phyloP scores from a whole-genome alignment of 2,329 filamentous ascomycete genomes.

The Alternaria ethzedia region DNA sequence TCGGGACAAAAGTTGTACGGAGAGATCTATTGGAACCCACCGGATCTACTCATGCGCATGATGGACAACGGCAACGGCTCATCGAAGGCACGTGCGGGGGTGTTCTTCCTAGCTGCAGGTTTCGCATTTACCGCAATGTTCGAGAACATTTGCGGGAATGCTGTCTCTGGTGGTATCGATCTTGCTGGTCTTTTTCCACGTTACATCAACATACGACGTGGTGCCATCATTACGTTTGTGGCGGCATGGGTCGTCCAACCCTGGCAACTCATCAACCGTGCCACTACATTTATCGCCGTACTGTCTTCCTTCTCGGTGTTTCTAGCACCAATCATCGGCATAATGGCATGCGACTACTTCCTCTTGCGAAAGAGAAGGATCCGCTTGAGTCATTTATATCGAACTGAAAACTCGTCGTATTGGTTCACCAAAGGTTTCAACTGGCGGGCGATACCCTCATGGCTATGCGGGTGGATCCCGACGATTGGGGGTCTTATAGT shows the following conservation, averaged over 20 bases:
- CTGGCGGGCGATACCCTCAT: constrained; percentile 52
- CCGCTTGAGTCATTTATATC: constrained; percentile 48
- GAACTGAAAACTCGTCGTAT: constrained; percentile 46
- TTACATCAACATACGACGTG: constrained; percentile 45
- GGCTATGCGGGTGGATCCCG: constrained; percentile 54
- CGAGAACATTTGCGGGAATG: constrained; percentile 49
- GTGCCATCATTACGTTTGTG: constrained; percentile 45
- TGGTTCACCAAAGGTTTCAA: constrained; percentile 55
- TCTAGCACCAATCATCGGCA: constrained; percentile 48
- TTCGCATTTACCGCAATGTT: constrained; percentile 50
- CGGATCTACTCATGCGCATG: constrained; percentile 54
- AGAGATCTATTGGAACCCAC: constrained; percentile 51
- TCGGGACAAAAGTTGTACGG: constrained; percentile 48
- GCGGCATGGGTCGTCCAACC: constrained; percentile 47
- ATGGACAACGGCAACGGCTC: constrained; percentile 54
- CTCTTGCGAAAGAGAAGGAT: constrained; percentile 45
- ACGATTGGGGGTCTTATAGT: constrained; percentile 52
- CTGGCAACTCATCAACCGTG: constrained; percentile 48
- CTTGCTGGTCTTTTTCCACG: constrained; percentile 43
- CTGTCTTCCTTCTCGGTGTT: constrained; percentile 54
- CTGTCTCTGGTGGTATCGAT: constrained; percentile 46
- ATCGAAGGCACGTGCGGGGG: constrained; percentile 42
- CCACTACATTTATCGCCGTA: constrained; percentile 46
- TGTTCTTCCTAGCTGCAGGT: constrained; percentile 46
- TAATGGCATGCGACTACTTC: constrained; percentile 50